phyloP scores from a whole-genome alignment of 768 basidiomycete species.

The Pleurotus salmoneostramineus region DNA sequence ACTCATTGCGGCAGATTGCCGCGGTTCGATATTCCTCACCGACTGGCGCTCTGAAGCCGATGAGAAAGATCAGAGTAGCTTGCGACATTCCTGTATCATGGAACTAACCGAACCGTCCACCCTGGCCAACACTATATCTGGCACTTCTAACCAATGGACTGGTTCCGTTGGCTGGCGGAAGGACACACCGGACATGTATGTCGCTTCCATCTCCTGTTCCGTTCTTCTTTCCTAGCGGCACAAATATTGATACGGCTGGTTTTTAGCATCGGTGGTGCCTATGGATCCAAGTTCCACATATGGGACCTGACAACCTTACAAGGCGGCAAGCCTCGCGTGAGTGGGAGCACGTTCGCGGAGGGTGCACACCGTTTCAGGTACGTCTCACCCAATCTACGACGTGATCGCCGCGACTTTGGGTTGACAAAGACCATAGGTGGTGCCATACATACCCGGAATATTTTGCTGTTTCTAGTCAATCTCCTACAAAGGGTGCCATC shows the following conservation, averaged over 20 bases:
- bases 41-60: conserved; percentile 80
- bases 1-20: conserved; percentile 72
- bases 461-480: conserved; percentile 71
- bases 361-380: conserved; percentile 70
- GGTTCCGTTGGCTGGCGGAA: conserved; percentile 69
- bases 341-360: conserved; percentile 60
- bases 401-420: neutral
- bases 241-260: neutral
- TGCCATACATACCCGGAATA: conserved; percentile 71
- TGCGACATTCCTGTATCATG: conserved; percentile 61
- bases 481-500: conserved; percentile 55
- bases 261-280: conserved; percentile 68
- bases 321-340: conserved; percentile 69
- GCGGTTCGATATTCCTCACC: conserved; percentile 71
- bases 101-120: conserved; percentile 73
- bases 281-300: conserved; percentile 65
- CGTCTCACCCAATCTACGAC: neutral
- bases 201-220: conserved; percentile 11
- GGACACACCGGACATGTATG: conserved; percentile 71
- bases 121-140: conserved; percentile 48
- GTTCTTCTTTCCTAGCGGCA: neutral
- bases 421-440: conserved; percentile 48
- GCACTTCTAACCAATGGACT: conserved; percentile 39
- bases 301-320: conserved; percentile 74
- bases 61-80: conserved; percentile 43